phyloP scores from a whole-genome alignment of 2,329 filamentous ascomycete genomes.

The Hypoxylon sp. region DNA sequence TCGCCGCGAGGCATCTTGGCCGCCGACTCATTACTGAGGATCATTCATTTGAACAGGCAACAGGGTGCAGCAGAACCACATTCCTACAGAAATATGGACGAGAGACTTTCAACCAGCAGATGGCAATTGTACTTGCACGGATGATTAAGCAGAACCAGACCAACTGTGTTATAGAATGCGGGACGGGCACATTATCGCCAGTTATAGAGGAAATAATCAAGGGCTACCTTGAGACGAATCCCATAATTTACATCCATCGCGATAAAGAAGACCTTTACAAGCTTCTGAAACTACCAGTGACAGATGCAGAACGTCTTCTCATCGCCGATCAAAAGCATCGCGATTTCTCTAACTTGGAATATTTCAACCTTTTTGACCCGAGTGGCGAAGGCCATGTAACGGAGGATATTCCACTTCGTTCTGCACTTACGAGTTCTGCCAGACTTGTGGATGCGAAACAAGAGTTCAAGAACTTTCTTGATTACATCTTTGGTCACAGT shows the following conservation, averaged over 20 bases:
- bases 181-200: slow-evolving; percentile 73
- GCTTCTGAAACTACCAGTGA: slow-evolving; percentile 64
- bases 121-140: slow-evolving; percentile 72
- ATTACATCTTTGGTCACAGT: slow-evolving; percentile 68
- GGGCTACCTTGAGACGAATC: slow-evolving; percentile 73
- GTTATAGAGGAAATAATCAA: slow-evolving; percentile 71
- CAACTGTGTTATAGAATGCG: slow-evolving; percentile 78
- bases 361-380: slow-evolving; percentile 74
- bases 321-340: slow-evolving; percentile 70
- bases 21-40: slow-evolving; percentile 78
- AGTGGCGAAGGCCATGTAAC: slow-evolving; percentile 54
- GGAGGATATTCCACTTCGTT: slow-evolving; percentile 55
- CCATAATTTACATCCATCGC: slow-evolving; percentile 78
- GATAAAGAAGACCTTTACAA: slow-evolving; percentile 74
- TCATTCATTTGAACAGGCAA: slow-evolving; percentile 74
- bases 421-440: slow-evolving; percentile 68
- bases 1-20: slow-evolving; percentile 77
- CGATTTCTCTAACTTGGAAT: slow-evolving; percentile 78
- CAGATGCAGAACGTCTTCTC: slow-evolving; percentile 70
- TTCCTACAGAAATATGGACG: slow-evolving; percentile 74
- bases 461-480: slow-evolving; percentile 72
- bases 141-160: slow-evolving; percentile 72
- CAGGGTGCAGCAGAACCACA: slow-evolving; percentile 71
- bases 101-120: slow-evolving; percentile 72
- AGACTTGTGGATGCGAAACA: slow-evolving; percentile 71